phyloP scores from a whole-genome alignment of 108 stramenopile genomes.

The Cylindrotheca closterium region DNA sequence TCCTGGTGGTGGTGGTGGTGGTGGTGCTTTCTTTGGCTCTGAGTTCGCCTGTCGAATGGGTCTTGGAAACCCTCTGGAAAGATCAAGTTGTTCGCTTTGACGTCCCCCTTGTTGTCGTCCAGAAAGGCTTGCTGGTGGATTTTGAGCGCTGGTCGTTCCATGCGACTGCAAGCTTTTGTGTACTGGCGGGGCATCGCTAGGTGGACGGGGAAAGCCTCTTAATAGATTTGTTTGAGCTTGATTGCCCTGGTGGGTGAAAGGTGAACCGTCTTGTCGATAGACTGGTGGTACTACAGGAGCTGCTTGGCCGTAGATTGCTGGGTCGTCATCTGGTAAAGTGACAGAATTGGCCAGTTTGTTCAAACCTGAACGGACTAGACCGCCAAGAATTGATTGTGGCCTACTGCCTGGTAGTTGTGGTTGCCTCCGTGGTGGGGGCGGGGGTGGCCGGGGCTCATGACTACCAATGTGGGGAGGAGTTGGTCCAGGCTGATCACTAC shows the following conservation, averaged over 20 bases:
- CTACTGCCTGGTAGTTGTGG: conserved; percentile 23
- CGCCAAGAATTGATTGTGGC: conserved; percentile 75
- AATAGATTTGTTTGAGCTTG: too few relatives aligned
- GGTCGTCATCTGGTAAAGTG: conserved; percentile 55
- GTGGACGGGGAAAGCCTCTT: neutral
- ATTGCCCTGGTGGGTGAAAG: too few relatives aligned
- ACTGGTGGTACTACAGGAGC: too few relatives aligned
- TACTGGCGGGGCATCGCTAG: too few relatives aligned
- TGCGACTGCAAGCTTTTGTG: too few relatives aligned
- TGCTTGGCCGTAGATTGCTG: conserved; percentile 26
- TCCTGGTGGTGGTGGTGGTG: too few relatives aligned
- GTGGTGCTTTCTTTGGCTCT: neutral
- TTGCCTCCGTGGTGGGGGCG: neutral
- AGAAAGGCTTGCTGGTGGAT: too few relatives aligned
- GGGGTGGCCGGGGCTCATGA: neutral
- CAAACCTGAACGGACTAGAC: conserved; percentile 64
- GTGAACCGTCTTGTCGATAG: too few relatives aligned
- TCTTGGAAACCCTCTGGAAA: neutral
- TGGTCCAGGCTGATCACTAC: conserved; percentile 1
- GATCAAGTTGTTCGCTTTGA: neutral
- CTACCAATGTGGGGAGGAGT: neutral
- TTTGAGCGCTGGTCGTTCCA: too few relatives aligned
- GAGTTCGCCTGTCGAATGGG: neutral
- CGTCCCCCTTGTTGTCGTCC: neutral
- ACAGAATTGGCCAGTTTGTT: conserved; percentile 66